These are phyloP conservation scores for Canna indica DNA, from an alignment of 176 grass and related monocot genomes.

Conservation along the genomic window DNA sequence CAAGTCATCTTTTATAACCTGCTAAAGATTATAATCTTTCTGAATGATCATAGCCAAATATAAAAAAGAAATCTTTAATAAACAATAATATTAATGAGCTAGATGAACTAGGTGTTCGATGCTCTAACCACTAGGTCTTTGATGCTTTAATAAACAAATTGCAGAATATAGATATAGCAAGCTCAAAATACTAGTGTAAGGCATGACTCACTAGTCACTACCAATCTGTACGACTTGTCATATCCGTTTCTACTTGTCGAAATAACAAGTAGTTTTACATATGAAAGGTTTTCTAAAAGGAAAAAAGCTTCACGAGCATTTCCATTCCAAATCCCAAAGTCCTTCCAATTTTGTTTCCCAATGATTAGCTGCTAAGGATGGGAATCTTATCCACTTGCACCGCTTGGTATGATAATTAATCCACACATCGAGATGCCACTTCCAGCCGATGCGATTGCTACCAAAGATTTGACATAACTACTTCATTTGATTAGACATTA, in stretches of 20 bases:
- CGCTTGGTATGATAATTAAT: background rate
- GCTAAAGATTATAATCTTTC: no score
- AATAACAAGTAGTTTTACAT: background rate
- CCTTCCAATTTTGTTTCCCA: background rate
- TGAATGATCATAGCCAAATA: no score
- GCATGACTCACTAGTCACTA: no score
- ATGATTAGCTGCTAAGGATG: background rate
- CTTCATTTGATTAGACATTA: background rate
- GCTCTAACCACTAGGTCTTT: no score
- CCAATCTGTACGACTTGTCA: background rate
- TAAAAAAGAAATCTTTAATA: no score
- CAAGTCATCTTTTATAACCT: no score
- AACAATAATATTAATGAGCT: no score
- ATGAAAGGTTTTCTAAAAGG: background rate
- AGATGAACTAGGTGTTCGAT: no score
- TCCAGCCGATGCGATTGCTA: background rate
- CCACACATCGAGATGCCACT: background rate
- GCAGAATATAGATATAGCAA: no score
- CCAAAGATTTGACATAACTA: background rate
- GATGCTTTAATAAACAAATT: no score
- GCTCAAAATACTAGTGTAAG: no score
- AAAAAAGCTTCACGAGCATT: background rate
- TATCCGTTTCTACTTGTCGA: background rate
- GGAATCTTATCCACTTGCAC: background rate
- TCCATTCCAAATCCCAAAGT: background rate